Evolutionary conservation across 306 rosid species (phyloP).

Genomic region (Oemleria cerasiformis): DNA sequence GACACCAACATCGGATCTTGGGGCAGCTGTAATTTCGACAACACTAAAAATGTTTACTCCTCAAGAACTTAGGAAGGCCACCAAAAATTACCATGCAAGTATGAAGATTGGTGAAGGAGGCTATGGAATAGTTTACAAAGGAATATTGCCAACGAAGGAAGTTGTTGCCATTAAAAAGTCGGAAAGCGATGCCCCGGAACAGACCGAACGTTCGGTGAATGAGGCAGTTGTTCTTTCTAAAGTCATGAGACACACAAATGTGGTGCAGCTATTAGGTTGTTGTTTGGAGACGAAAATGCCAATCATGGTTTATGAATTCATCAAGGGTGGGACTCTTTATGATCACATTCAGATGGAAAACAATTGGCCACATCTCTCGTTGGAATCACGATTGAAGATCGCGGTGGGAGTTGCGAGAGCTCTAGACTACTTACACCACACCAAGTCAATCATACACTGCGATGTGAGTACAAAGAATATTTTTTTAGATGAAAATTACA

Average conservation of each 20-base stretch:
- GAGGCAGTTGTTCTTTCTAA: conserved; percentile 10
- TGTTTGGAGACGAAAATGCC: conserved; percentile 9
- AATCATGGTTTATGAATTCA: neutral
- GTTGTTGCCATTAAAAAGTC: conserved; percentile 11
- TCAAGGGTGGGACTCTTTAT: neutral
- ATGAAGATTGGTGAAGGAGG: neutral
- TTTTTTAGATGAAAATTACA: neutral
- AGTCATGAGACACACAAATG: conserved; percentile 8
- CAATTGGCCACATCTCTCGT: neutral
- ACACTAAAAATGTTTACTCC: no score
- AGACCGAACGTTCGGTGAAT: neutral
- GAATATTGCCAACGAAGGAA: neutral
- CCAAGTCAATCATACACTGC: neutral
- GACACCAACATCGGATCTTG: no score
- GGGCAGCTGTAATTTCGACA: no score
- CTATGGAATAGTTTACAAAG: neutral
- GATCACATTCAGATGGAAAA: conserved; percentile 4
- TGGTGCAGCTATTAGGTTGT: conserved; percentile 5
- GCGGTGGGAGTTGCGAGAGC: conserved; percentile 17
- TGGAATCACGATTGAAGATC: conserved; percentile 16
- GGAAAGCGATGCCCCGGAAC: neutral
- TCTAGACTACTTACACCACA: conserved; percentile 10
- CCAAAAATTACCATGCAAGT: neutral
- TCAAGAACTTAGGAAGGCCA: neutral
- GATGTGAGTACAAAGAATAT: neutral